Evolutionary conservation across 768 basidiomycete genomes (phyloP), one percentile per base, ranked within the genome.

Genomic region (Rickenella mellea): DNA sequence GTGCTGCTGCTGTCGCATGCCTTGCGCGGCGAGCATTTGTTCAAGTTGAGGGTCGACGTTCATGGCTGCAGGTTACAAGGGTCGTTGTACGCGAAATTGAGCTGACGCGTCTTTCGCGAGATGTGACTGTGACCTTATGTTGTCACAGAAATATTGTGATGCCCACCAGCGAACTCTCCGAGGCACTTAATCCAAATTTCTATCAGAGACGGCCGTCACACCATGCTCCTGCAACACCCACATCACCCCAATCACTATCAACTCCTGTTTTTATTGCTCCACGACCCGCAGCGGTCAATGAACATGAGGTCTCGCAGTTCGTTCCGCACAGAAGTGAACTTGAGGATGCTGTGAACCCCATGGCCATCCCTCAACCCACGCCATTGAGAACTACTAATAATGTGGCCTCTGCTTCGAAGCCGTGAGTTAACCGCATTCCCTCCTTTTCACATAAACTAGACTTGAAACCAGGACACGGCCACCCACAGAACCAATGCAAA

Each of bases 111-210:
- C 33, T 19, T 5, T 36, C 6, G 33, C 29, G 15, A 10, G 10
- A 30, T 7, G 10, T 36, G 33, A 9, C 10, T 19, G 33, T 36
- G 33, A 36, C 19, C 33, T 17, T 22, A 19, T 36, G 24, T 7
- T 32, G 7, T 7, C 3, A 14, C 3, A 4, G n/a, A 32, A 7
- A n/a, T n/a, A n/a, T n/a, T n/a, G n/a, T 48, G 44, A 80, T 80
- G 79, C 65, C 72, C 51, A 70, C 76, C 46, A 86, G 82, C 65
- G 82, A 86, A 59, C 75, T 87, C 43, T 80, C 79, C 7, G 77
- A 87, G 55, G 84, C 84, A 5, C 77, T 87, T 52, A 87, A 86
- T 57, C 83, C 83, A 9, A 66, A 76, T 54, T 67, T 73, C 44
- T 68, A 66, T 27, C 72, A n/a, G n/a, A n/a, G n/a, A 73, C 33